phyloP scores from a whole-genome alignment of 345 rosid genomes.

The Rhodamnia argentea region DNA sequence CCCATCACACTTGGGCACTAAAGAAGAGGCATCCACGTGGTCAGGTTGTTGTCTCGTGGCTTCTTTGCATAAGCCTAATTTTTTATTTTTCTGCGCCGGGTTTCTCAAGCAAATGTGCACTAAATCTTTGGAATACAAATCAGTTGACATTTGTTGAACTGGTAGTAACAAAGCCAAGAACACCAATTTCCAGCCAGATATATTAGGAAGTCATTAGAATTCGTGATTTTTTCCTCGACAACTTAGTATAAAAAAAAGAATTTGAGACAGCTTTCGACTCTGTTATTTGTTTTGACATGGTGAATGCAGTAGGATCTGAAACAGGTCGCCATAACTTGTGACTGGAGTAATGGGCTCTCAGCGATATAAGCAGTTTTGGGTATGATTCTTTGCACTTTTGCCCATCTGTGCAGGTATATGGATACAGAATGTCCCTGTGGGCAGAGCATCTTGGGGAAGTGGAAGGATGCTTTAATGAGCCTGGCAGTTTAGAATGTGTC shows the following conservation, averaged over 20 bases:
- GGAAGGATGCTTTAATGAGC: slow-evolving; percentile 26
- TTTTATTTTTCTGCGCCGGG: neutral
- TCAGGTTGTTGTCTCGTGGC: slow-evolving; percentile 37
- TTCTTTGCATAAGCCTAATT: neutral
- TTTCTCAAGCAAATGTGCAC: neutral
- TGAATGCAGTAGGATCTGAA: neutral
- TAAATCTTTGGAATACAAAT: neutral
- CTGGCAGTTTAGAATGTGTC: slow-evolving; percentile 52
- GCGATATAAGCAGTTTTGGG: neutral
- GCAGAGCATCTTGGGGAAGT: slow-evolving; percentile 66
- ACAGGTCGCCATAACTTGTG: neutral
- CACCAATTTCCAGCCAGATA: neutral
- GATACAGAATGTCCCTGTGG: slow-evolving; percentile 87
- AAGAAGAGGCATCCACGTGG: slow-evolving; percentile 64
- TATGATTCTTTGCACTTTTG: neutral
- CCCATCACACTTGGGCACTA: slow-evolving; percentile 61
- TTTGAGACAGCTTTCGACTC: neutral
- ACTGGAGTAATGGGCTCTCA: neutral
- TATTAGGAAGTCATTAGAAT: neutral
- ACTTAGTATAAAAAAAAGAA: neutral
- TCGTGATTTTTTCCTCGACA: neutral
- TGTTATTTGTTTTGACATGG: neutral
- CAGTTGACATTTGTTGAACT: neutral
- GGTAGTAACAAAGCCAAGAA: neutral
- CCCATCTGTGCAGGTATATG: slow-evolving; percentile 45